These are phyloP conservation scores for Penicillium argentinense DNA, from an alignment of 495 filamentous ascomycete species.

Conservation along the genomic window DNA sequence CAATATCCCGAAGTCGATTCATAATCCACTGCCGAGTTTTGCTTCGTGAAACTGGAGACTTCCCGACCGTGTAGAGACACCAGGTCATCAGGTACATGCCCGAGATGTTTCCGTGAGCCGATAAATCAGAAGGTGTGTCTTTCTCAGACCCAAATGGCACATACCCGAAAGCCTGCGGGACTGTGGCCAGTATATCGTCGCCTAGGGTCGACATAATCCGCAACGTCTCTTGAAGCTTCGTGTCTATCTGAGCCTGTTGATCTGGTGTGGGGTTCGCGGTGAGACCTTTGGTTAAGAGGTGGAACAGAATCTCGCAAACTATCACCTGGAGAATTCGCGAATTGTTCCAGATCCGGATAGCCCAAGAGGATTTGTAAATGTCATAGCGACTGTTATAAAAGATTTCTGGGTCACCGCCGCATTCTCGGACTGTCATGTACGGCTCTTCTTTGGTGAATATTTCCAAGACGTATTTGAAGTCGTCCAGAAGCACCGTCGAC, in stretches of 20 bases:
- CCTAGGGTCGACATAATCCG: constrained; percentile 32
- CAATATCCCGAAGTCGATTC: constrained; percentile 25
- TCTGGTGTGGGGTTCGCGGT: constrained; percentile 3
- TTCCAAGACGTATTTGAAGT: constrained; percentile 13
- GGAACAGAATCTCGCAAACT: constrained; percentile 19
- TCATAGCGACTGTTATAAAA: constrained; percentile 23
- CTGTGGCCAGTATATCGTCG: constrained; percentile 44
- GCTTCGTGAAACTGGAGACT: constrained; percentile 15
- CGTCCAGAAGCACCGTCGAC: constrained; percentile 13
- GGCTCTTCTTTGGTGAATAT: constrained; percentile 25
- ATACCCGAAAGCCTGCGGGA: constrained; percentile 40
- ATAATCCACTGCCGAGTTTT: constrained; percentile 32
- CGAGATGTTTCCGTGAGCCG: constrained; percentile 16
- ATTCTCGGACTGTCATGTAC: constrained; percentile 16
- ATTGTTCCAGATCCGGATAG: constrained; percentile 35
- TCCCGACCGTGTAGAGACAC: constrained; percentile 36
- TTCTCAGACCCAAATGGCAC: constrained; percentile 11
- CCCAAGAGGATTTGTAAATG: constrained; percentile 18
- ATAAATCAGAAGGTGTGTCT: constrained; percentile 1
- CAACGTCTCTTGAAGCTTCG: constrained; percentile 25
- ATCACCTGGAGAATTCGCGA: constrained; percentile 22
- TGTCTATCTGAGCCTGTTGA: constrained; percentile 3
- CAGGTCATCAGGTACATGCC: constrained; percentile 36
- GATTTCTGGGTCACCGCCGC: constrained; percentile 8
- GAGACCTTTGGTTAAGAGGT: constrained; percentile 20